A percentile compares a stretch with the other conserved stretches of the same genome.
Evolutionary conservation across 208 protist genomes (phyloP).

Genomic region (Paratrypanosoma confusum): DNA sequence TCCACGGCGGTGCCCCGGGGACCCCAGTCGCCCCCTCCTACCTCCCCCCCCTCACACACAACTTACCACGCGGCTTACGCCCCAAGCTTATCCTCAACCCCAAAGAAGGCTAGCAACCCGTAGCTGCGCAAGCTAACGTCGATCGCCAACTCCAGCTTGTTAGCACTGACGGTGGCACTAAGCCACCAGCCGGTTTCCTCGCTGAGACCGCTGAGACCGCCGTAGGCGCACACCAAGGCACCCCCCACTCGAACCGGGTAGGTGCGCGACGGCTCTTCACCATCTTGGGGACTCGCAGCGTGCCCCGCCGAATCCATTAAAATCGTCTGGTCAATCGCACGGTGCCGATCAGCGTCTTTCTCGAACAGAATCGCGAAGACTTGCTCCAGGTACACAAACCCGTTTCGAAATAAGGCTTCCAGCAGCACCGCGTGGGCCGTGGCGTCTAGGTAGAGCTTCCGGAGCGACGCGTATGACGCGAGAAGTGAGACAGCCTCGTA

Average conservation of each 20-base stretch:
- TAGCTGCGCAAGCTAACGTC: slow-evolving; percentile 70
- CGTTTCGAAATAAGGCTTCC: slow-evolving; percentile 47
- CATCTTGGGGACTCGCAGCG: slow-evolving; percentile 29
- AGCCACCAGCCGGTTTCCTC: slow-evolving; percentile 46
- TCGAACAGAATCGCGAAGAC: slow-evolving; percentile 18
- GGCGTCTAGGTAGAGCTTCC: slow-evolving; percentile 44
- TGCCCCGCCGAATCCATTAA: slow-evolving; percentile 18
- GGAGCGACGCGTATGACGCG: slow-evolving; percentile 26
- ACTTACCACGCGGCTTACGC: too few species aligned
- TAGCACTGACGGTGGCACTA: slow-evolving; percentile 65
- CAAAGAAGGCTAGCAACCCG: slow-evolving; percentile 63
- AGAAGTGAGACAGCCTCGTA: slow-evolving; percentile 73
- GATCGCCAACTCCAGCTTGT: slow-evolving; percentile 78
- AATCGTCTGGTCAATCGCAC: slow-evolving; percentile 9
- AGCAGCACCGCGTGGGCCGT: slow-evolving; percentile 28
- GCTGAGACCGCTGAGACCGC: not conserved
- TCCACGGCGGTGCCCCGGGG: too few species aligned
- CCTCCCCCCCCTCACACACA: too few species aligned
- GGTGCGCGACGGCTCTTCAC: slow-evolving; percentile 35
- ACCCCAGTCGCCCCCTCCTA: too few species aligned
- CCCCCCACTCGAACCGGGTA: not conserved
- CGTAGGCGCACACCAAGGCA: not conserved
- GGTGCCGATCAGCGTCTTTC: slow-evolving; percentile 7
- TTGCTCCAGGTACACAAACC: slow-evolving; percentile 43
- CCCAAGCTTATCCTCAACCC: slow-evolving; percentile 13